phyloP scores from a whole-genome alignment of 306 rosid species.

The Sechiopsis laciniata region DNA sequence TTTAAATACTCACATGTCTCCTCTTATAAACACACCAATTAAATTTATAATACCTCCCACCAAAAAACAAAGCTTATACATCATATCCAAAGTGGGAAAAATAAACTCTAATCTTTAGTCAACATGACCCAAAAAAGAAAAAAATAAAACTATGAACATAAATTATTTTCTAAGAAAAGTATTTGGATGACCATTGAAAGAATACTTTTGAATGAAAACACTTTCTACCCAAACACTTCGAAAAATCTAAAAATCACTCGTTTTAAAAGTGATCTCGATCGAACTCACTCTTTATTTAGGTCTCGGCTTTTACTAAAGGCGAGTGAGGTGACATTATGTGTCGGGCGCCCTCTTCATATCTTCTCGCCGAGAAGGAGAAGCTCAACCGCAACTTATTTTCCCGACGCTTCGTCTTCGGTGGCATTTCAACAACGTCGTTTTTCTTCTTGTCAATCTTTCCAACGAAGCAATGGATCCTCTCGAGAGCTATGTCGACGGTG shows the following conservation, averaged over 20 bases:
- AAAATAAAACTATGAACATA: not conserved
- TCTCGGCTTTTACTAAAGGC: constrained; percentile 52
- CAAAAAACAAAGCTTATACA: not conserved
- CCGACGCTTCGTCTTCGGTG: constrained; percentile 28
- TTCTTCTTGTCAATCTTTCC: constrained; percentile 25
- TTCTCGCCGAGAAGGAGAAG: constrained; percentile 33
- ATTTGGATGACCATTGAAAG: not conserved
- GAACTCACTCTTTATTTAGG: not conserved
- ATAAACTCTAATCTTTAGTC: not conserved
- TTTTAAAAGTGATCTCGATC: not conserved
- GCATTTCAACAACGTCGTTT: not conserved
- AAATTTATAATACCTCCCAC: not conserved
- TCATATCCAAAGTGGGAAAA: constrained; percentile 7
- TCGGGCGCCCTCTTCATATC: constrained; percentile 51
- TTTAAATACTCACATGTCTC: not conserved
- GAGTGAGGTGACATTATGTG: constrained; percentile 64
- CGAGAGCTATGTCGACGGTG: constrained; percentile 53
- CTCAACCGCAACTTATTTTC: constrained; percentile 46
- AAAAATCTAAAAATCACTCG: not conserved
- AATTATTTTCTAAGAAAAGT: not conserved
- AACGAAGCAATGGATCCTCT: constrained; percentile 52
- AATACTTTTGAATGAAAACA: not conserved
- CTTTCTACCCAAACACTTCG: not conserved
- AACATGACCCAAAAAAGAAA: not conserved
- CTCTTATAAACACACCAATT: not conserved